phyloP scores from a whole-genome alignment of 2,329 filamentous ascomycete species.

The Metarhizium album region DNA sequence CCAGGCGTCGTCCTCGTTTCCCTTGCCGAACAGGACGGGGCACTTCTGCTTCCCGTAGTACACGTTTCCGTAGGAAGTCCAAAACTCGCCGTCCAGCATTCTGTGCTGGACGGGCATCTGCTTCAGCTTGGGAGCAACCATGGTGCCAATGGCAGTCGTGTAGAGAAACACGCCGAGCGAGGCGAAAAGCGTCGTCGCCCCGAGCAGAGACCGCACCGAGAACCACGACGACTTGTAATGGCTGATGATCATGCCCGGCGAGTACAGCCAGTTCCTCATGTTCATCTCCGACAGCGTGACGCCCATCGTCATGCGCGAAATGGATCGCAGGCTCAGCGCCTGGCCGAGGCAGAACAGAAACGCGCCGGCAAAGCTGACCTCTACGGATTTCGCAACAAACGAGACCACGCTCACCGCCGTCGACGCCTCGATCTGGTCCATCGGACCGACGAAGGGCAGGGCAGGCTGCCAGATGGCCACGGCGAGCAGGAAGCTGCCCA shows the following conservation, averaged over 20 bases:
- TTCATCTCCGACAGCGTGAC: conserved; percentile 67
- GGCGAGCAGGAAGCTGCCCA: conserved; percentile 56
- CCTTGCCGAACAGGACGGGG: conserved; percentile 43
- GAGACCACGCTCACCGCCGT: conserved; percentile 59
- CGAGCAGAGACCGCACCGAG: conserved; percentile 32
- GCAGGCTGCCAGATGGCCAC: conserved; percentile 42
- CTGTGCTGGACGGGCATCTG: conserved; percentile 29
- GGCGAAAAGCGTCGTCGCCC: conserved; percentile 42
- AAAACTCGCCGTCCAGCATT: conserved; percentile 45
- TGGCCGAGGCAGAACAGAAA: conserved; percentile 69
- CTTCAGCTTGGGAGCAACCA: conserved; percentile 63
- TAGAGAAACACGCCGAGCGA: conserved; percentile 56
- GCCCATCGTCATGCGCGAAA: conserved; percentile 46
- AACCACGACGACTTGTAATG: too few species aligned
- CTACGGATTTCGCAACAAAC: conserved; percentile 64
- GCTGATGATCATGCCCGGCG: conserved; percentile 40
- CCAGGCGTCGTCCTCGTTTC: conserved; percentile 32
- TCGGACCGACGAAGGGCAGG: too few species aligned
- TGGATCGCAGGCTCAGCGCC: conserved; percentile 56
- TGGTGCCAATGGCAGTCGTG: conserved; percentile 63
- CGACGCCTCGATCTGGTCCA: conserved; percentile 38
- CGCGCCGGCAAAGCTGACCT: conserved; percentile 67
- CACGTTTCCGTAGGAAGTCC: conserved; percentile 52
- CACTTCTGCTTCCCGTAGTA: conserved; percentile 46
- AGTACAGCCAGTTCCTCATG: conserved; percentile 66